Percentiles rank a stretch among this genome's conserved stretches.
Evolutionary conservation across 1,139 yeast genomes (phyloP).

Genomic region (Yamadazyma mexicana): DNA sequence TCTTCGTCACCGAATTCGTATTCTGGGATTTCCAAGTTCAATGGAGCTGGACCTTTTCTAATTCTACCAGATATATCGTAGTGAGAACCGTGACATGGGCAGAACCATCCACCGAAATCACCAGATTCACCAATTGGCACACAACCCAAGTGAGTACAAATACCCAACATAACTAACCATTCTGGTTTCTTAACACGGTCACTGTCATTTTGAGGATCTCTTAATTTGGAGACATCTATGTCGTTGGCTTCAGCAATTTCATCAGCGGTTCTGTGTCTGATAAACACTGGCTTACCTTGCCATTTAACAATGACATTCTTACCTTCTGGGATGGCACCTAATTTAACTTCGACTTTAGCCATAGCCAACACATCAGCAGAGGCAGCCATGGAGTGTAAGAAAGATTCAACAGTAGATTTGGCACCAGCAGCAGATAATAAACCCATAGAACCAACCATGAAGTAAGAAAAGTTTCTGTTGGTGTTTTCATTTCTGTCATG

Average conservation of each 20-base stretch:
- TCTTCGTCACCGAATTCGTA: slow-evolving; percentile 81
- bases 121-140: slow-evolving; percentile 99
- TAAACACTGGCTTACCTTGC: slow-evolving; percentile 99
- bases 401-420: slow-evolving; percentile 95
- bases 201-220: slow-evolving; percentile 93
- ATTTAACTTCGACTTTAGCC: slow-evolving; percentile 98
- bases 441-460: slow-evolving; percentile 98
- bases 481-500: slow-evolving; percentile 72
- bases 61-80: slow-evolving; percentile 99
- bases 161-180: slow-evolving; percentile 99
- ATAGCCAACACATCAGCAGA: slow-evolving; percentile 98
- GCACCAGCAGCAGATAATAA: slow-evolving; percentile 94
- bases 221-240: slow-evolving; percentile 70
- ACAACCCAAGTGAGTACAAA: slow-evolving; percentile 99
- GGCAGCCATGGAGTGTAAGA: slow-evolving; percentile 91
- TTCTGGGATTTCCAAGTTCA: slow-evolving; percentile 94
- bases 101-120: slow-evolving; percentile 99
- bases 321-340: slow-evolving; percentile 94
- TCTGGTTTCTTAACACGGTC: slow-evolving; percentile 97
- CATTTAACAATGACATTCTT: slow-evolving; percentile 97
- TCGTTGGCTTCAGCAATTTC: slow-evolving; percentile 94
- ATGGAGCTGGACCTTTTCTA: slow-evolving; percentile 99
- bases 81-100: slow-evolving; percentile 99
- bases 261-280: slow-evolving; percentile 94
- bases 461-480: slow-evolving; percentile 86